A percentile compares a stretch with the other conserved stretches of the same genome.
These are phyloP conservation scores for Fistulinella cinereoalba DNA, from an alignment of 1,284 basidiomycete genomes.

Conservation along the genomic window DNA sequence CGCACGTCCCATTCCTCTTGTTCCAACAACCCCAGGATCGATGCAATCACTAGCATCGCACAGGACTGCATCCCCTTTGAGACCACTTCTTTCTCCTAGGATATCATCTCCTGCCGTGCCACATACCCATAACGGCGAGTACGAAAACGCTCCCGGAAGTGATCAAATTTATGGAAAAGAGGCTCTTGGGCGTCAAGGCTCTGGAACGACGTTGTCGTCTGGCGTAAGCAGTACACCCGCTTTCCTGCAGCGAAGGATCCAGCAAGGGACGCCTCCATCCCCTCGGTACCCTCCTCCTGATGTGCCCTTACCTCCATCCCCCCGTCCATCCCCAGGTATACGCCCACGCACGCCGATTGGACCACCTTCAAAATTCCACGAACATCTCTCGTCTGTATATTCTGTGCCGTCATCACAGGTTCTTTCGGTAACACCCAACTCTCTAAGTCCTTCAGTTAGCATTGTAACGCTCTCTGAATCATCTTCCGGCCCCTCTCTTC, in stretches of 20 bases:
- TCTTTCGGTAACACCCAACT: conserved; percentile 4
- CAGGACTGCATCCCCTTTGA: conserved; percentile 21
- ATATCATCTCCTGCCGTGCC: neutral
- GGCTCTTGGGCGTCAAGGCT: conserved; percentile 8
- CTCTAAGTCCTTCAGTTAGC: conserved; percentile 20
- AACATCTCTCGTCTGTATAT: conserved; percentile 33
- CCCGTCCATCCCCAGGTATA: conserved; percentile 1
- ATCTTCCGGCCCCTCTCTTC: conserved; percentile 28
- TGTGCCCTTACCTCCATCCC: conserved; percentile 28
- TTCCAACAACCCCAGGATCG: conserved; percentile 6
- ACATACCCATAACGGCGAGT: conserved; percentile 6
- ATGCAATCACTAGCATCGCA: conserved; percentile 17
- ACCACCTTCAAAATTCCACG: conserved; percentile 31
- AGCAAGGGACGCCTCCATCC: conserved; percentile 23
- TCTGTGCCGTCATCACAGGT: conserved; percentile 20
- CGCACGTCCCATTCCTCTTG: conserved; percentile 16
- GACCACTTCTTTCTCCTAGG: conserved; percentile 23
- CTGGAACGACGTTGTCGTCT: conserved; percentile 1
- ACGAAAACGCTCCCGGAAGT: conserved; percentile 1
- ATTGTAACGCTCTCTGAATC: conserved; percentile 27
- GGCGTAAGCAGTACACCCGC: conserved; percentile 19
- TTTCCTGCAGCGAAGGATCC: conserved; percentile 33
- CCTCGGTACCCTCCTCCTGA: conserved; percentile 31
- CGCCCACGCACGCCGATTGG: conserved; percentile 12
- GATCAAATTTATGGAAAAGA: conserved; percentile 12